Percentiles rank a stretch among this genome's conserved stretches.
These are phyloP conservation scores for Omphalotus guepiniiformis DNA, from an alignment of 768 basidiomycete species.

Conservation along the genomic window DNA sequence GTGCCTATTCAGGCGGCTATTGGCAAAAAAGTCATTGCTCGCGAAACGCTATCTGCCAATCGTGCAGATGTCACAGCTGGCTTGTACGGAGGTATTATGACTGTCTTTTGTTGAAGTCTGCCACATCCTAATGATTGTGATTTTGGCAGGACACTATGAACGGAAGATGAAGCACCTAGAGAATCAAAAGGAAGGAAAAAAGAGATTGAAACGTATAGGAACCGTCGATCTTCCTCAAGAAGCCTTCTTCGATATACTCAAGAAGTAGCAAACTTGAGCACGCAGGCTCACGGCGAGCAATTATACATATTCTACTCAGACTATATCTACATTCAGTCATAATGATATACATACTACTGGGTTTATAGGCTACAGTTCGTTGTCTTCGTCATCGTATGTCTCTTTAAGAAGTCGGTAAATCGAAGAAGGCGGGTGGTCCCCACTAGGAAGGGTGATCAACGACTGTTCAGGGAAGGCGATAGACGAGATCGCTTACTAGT, in stretches of 20 bases:
- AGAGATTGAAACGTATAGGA: conserved; percentile 83
- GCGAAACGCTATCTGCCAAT: conserved; percentile 82
- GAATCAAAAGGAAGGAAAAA: conserved; percentile 92
- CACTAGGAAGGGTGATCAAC: conserved; percentile 42
- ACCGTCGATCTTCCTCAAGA: conserved; percentile 90
- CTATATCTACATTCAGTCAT: conserved; percentile 4
- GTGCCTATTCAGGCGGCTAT: conserved; percentile 93
- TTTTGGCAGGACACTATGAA: conserved; percentile 70
- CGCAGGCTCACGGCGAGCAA: not conserved
- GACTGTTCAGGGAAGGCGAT: not conserved
- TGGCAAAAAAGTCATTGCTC: conserved; percentile 81
- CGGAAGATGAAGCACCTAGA: conserved; percentile 87
- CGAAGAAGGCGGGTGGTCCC: conserved; percentile 94
- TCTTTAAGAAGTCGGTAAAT: conserved; percentile 91
- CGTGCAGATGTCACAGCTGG: conserved; percentile 94
- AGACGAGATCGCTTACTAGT: conserved; percentile 67
- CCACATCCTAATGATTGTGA: not conserved
- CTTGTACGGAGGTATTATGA: conserved; percentile 80
- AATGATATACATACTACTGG: conserved; percentile 16
- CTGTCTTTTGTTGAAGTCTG: not conserved
- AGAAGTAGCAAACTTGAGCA: conserved; percentile 18
- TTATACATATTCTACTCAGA: not conserved
- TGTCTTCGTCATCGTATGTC: conserved; percentile 93
- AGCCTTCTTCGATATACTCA: conserved; percentile 89
- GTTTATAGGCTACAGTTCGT: conserved; percentile 56